A percentile compares a stretch with the other conserved stretches of the same genome.
These are phyloP conservation scores for Candida labiduridarum DNA, from an alignment of 1,139 yeast species.

Conservation along the genomic window DNA sequence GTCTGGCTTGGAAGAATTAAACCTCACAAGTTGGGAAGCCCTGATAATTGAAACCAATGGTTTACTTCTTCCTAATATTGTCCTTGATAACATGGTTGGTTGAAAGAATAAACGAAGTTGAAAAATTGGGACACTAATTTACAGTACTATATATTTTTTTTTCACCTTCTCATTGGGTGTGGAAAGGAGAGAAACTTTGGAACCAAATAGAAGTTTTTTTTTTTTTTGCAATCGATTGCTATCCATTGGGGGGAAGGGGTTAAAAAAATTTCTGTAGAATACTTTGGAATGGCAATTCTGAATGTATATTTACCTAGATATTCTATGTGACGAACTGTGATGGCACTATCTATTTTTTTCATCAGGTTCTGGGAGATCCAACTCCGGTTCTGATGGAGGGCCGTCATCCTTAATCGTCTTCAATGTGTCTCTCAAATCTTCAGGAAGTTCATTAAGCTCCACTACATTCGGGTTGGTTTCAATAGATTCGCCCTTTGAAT, in stretches of 20 bases:
- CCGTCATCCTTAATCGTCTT: constrained; percentile 62
- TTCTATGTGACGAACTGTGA: neutral
- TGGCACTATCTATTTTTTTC: constrained; percentile 3
- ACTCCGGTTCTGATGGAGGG: constrained; percentile 38
- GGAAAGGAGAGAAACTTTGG: neutral
- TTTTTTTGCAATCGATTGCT: constrained; percentile 2
- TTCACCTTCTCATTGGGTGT: neutral
- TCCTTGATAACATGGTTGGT: constrained; percentile 3
- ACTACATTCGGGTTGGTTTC: constrained; percentile 63
- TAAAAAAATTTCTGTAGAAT: neutral
- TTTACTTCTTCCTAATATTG: neutral
- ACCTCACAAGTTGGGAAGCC: neutral
- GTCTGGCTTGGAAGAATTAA: constrained; percentile 9
- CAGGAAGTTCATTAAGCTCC: constrained; percentile 75
- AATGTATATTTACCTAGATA: neutral
- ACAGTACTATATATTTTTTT: neutral
- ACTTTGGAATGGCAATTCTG: neutral
- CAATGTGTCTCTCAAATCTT: constrained; percentile 51
- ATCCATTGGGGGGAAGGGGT: neutral
- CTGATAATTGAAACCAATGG: neutral
- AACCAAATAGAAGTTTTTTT: neutral
- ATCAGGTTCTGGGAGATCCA: constrained; percentile 19
- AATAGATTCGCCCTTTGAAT: constrained; percentile 73
- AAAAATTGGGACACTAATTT: neutral
- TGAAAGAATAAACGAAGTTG: neutral